Conservation (phyloP, 768 basidiomycete genomes). For the Pleurotus tuoliensis region DNA sequence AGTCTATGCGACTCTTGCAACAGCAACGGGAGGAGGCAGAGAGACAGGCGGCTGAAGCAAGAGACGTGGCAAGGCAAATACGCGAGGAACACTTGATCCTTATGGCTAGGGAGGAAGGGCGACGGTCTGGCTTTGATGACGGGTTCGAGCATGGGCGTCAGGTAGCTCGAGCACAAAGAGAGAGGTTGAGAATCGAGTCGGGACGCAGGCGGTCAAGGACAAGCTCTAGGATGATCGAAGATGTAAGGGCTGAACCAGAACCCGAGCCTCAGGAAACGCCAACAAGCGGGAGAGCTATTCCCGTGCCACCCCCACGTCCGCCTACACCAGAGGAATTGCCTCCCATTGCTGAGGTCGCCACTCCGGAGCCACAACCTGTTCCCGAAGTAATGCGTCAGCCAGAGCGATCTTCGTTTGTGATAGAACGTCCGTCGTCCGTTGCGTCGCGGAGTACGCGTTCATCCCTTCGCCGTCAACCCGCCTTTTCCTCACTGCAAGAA, state of each 20-base stretch:
- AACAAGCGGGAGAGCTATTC: not conserved
- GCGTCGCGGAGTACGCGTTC: slow-evolving; percentile 2
- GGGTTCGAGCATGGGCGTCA: slow-evolving; percentile 7
- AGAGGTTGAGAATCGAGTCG: not conserved
- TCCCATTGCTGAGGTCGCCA: not conserved
- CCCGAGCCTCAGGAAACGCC: not conserved
- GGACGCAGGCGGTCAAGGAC: not conserved
- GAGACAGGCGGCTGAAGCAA: slow-evolving; percentile 1
- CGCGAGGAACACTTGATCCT: slow-evolving; percentile 3
- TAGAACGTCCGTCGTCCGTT: not conserved
- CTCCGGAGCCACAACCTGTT: not conserved
- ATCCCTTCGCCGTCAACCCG: not conserved
- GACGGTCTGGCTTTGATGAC: slow-evolving; percentile 1
- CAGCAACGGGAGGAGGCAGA: slow-evolving; percentile 5
- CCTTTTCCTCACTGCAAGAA: not conserved
- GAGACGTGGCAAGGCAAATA: not conserved
- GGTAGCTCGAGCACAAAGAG: not conserved
- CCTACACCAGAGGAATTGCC: not conserved
- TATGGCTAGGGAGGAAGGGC: slow-evolving; percentile 3
- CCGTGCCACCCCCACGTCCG: not conserved
- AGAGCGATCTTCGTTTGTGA: not conserved
- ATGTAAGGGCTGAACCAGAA: not conserved
- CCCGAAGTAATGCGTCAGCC: slow-evolving; percentile 3
- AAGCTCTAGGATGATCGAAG: not conserved
- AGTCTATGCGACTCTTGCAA: not conserved